These are phyloP conservation scores for Handroanthus guayacan DNA, from an alignment of 257 asterid species.

Conservation along the genomic window DNA sequence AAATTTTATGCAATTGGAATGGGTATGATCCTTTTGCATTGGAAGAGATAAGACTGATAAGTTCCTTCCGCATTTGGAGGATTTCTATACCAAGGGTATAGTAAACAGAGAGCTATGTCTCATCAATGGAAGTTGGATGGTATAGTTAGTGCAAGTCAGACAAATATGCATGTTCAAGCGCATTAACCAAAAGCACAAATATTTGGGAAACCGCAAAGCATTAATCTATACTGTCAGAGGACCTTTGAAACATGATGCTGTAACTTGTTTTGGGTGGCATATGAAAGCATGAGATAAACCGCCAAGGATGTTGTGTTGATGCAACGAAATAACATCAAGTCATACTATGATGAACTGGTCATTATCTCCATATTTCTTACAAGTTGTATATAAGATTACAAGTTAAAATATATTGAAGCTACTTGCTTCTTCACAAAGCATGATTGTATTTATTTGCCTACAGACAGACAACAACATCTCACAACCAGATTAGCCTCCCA, in stretches of 20 bases:
- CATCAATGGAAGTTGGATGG: no score
- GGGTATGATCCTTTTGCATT: no score
- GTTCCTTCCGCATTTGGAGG: no score
- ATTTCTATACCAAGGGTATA: no score
- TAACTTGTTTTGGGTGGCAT: background rate
- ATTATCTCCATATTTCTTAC: constrained; percentile 5
- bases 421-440: constrained; percentile 23
- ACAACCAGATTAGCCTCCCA: constrained; percentile 49
- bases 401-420: constrained; percentile 3
- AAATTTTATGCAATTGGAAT: background rate
- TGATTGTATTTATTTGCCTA: constrained; percentile 38
- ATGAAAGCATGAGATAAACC: background rate
- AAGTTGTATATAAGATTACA: constrained; percentile 20
- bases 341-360: constrained; percentile 10
- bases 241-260: no score
- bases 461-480: constrained; percentile 23
- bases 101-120: no score
- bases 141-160: no score
- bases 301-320: background rate
- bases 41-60: no score
- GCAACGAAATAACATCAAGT: background rate
- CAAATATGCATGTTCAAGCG: no score
- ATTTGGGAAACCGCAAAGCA: no score
- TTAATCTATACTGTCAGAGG: no score
- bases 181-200: no score